These are phyloP conservation scores for Musa balbisiana DNA, from an alignment of 202 grass and related monocot species.

Conservation along the genomic window DNA sequence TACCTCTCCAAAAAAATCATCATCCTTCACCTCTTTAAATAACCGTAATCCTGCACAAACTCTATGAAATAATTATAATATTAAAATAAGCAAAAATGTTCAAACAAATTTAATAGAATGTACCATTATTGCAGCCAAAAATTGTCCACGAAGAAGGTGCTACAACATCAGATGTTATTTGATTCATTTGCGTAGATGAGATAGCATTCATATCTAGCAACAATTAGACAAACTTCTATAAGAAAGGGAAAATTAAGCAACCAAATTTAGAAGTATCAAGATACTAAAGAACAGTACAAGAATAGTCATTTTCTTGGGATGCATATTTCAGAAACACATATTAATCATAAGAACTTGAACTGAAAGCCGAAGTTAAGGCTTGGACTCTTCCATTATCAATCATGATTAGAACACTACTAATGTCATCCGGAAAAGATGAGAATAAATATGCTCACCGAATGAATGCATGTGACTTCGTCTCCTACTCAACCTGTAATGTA, in stretches of 20 bases:
- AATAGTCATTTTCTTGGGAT: no score
- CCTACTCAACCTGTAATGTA: constrained; percentile 5
- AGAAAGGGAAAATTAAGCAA: background rate
- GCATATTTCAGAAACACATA: no score
- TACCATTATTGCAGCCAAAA: constrained; percentile 81
- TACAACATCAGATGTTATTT: constrained; percentile 84
- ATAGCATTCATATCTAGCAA: constrained; percentile 46
- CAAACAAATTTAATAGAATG: constrained; percentile 20
- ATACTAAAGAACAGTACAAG: background rate
- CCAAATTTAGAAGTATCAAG: background rate
- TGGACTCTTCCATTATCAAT: no score
- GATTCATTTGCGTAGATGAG: constrained; percentile 59
- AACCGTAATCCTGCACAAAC: constrained; percentile 56
- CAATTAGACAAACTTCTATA: constrained; percentile 10
- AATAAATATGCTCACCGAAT: background rate
- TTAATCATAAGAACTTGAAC: no score
- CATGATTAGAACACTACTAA: no score
- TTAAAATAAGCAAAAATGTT: constrained; percentile 10
- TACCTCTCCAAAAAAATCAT: constrained; percentile 64
- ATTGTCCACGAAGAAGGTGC: constrained; percentile 94
- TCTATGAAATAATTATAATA: constrained; percentile 22
- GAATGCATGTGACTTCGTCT: constrained; percentile 7
- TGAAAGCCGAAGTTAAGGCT: no score
- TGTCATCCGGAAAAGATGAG: background rate
- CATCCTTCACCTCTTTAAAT: constrained; percentile 89